Conservation (phyloP, 805 yeast species). For the Brettanomyces nanus region DNA sequence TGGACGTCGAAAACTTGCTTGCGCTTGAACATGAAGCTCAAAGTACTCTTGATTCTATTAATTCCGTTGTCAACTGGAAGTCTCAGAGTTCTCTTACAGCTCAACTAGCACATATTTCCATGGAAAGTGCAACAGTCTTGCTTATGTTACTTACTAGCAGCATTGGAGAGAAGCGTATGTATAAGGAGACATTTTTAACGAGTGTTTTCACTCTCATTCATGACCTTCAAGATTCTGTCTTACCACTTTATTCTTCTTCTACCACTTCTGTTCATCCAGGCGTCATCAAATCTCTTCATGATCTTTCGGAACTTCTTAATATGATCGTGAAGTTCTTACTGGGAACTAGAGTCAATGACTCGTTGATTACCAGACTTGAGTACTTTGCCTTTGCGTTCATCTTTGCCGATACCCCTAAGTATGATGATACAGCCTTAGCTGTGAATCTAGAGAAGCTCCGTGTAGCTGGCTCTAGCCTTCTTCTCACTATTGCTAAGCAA, state of each 20-base stretch:
- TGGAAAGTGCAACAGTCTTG: constrained; percentile 23
- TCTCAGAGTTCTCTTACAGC: neutral
- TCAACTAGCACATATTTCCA: neutral
- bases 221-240: constrained; percentile 12
- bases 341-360: constrained; percentile 9
- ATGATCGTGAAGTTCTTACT: neutral
- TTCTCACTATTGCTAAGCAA: constrained; percentile 31
- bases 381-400: constrained; percentile 37
- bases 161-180: constrained; percentile 34
- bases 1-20: neutral
- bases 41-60: neutral
- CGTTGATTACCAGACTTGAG: constrained; percentile 45
- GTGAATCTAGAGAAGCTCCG: constrained; percentile 15
- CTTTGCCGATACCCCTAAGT: constrained; percentile 26
- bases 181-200: constrained; percentile 35
- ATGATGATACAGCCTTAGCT: constrained; percentile 1
- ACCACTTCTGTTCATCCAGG: too few species aligned
- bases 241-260: neutral
- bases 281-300: too few species aligned
- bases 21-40: neutral
- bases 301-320: neutral
- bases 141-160: constrained; percentile 33
- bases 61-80: neutral
- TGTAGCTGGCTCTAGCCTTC: constrained; percentile 25
- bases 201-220: constrained; percentile 34